Conservation (phyloP, 345 rosid genomes). For the Sonneratia caseolaris region DNA sequence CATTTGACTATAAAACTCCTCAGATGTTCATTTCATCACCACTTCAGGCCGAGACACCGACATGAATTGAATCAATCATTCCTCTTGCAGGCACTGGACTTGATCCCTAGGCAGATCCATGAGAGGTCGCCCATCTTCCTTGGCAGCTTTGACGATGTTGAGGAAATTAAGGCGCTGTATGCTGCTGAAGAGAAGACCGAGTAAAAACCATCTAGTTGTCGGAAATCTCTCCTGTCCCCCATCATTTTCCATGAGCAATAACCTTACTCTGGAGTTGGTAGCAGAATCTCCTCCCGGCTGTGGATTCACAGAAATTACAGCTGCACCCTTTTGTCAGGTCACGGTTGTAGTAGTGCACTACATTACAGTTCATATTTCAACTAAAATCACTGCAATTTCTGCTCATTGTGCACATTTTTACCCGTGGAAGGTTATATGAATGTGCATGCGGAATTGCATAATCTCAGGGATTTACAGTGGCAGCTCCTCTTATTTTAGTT, state of each 20-base stretch:
- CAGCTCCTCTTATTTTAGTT: no score
- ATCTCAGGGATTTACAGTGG: no score
- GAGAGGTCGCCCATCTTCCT: conserved; percentile 89
- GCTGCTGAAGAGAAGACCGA: conserved; percentile 43
- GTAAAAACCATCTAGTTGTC: conserved; percentile 1
- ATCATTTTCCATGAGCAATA: not conserved
- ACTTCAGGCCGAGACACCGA: not conserved
- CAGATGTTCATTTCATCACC: not conserved
- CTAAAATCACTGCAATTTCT: no score
- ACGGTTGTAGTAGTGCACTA: no score
- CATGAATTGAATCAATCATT: not conserved
- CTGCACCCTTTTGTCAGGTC: not conserved
- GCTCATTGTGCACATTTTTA: no score
- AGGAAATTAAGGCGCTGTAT: conserved; percentile 78
- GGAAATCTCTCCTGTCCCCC: not conserved
- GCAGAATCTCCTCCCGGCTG: not conserved
- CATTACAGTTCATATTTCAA: no score
- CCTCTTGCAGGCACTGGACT: conserved; percentile 62
- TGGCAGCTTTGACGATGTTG: conserved; percentile 89
- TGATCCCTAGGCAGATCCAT: conserved; percentile 67
- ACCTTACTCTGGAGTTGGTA: not conserved
- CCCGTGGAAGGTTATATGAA: no score
- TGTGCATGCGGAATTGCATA: no score
- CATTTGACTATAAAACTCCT: not conserved
- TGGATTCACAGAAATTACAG: not conserved